Evolutionary conservation across 176 grass and related monocot species (phyloP).

Genomic region (Juncus inflexus): DNA sequence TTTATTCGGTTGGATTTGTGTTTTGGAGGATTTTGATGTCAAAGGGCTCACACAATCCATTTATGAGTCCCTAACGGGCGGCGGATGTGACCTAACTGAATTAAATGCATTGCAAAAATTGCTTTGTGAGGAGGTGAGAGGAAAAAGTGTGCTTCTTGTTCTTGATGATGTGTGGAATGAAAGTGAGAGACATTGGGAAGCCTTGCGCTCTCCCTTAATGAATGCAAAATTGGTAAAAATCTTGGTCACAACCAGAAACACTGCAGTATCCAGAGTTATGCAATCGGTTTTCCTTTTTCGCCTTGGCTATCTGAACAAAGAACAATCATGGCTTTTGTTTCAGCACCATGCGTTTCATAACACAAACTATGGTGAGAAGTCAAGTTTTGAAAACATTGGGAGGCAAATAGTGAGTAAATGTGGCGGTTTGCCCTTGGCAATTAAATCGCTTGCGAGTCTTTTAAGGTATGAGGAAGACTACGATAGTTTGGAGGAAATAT

Average conservation of each 20-base stretch:
- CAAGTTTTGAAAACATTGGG: not conserved
- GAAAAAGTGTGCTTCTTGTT: not conserved
- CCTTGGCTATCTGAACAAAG: not conserved
- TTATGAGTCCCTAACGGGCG: not conserved
- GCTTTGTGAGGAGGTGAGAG: not conserved
- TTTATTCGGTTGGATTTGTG: constrained; percentile 6
- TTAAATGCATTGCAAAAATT: not conserved
- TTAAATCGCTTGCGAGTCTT: not conserved
- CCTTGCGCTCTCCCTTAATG: not conserved
- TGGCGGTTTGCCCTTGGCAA: not conserved
- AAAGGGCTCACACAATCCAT: not conserved
- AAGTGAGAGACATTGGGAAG: not conserved
- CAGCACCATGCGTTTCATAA: not conserved
- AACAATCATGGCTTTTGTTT: not conserved
- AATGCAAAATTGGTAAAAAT: constrained; percentile 2
- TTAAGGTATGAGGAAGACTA: not conserved
- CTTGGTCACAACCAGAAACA: constrained; percentile 3
- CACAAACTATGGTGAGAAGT: not conserved
- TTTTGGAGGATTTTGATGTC: constrained; percentile 19
- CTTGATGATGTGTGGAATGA: constrained; percentile 13
- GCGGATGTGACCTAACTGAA: not conserved
- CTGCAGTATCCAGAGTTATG: not conserved
- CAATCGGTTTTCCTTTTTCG: not conserved
- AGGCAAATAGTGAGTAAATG: not conserved
- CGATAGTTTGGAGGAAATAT: not conserved